A percentile compares a stretch with the other conserved stretches of the same genome.
Evolutionary conservation across 129 eudicot species (phyloP).

Genomic region (Solidago caesia): DNA sequence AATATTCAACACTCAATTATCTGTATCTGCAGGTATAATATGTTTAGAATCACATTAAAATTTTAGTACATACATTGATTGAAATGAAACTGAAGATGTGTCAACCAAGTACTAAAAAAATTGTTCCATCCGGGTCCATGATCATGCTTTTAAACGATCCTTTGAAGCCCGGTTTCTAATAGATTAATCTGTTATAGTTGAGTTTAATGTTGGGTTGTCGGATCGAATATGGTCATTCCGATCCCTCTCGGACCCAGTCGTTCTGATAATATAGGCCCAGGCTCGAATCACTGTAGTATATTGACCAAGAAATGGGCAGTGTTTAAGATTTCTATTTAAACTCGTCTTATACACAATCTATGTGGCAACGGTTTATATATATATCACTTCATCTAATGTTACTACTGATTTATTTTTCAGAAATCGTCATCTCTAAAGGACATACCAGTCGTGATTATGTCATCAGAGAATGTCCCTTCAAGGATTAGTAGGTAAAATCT

Average conservation of each 20-base stretch:
- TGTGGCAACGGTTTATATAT: background rate
- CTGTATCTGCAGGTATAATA: too few relatives aligned
- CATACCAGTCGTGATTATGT: constrained; percentile 95
- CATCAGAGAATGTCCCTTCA: constrained; percentile 93
- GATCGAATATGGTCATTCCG: background rate
- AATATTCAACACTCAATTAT: too few relatives aligned
- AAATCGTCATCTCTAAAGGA: constrained; percentile 70
- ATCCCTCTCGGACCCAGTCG: background rate
- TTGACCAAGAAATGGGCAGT: background rate
- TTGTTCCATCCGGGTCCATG: background rate
- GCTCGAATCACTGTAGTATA: background rate
- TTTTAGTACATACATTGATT: background rate
- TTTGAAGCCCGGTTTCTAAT: background rate
- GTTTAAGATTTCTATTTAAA: background rate
- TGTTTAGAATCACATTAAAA: background rate
- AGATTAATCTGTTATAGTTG: background rate
- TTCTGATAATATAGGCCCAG: background rate
- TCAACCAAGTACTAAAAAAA: background rate
- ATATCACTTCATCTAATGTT: background rate
- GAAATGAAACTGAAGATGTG: background rate
- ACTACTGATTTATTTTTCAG: constrained; percentile 35
- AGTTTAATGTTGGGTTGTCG: background rate
- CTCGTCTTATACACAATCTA: background rate
- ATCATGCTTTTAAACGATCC: background rate
- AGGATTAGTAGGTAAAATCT: constrained; percentile 76